Evolutionary conservation across 129 eudicot genomes (phyloP), one percentile per base, ranked within the genome.

Genomic region (Solidago caesia): DNA sequence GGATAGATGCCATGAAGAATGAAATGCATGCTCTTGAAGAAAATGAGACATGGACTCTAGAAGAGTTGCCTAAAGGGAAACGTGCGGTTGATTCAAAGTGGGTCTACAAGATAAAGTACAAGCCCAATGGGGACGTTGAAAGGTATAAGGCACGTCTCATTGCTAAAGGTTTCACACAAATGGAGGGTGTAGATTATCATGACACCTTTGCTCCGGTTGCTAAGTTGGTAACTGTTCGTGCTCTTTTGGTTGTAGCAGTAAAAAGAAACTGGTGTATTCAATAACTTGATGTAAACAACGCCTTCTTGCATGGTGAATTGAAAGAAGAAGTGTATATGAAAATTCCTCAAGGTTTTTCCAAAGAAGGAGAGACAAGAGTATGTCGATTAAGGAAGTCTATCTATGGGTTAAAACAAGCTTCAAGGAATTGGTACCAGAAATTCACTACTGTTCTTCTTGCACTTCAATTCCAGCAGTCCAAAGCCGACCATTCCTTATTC

Each of bases 401-500:
- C 14, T 51, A 51, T 51, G 57, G 57, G 11, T 51, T 51, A 12
- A 61, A 61, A 43, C 66, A 8, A 33, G 10, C 21, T 21, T 21
- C 21, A 21, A 21, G 21, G 21, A 61, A 61, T 5, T 61, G 66
- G 66, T 61, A 26, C 43, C 5, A 61, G 1, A 61, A 61, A 43
- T 61, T 26, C 21, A 21, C 21, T 21, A 21, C 21, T 21, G 0
- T 21, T 21, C 21, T 21, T 21, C 21, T 21, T 21, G 57, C 14
- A 5, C 44, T 26, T 8, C 14, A 33, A 4, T 61, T 61, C 41
- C 3, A 27, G 0, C 44, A 61, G 12, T 27, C 14, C 2, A 29
- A 61, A 7, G 66, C n/a, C 6, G 48, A 76, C 44, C 48, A 67
- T 45, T 59, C 68, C 0, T 5, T 75, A 26, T 76, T 67, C 61